Conservation (phyloP, 805 yeast genomes). For the Spathaspora gorwiae region DNA sequence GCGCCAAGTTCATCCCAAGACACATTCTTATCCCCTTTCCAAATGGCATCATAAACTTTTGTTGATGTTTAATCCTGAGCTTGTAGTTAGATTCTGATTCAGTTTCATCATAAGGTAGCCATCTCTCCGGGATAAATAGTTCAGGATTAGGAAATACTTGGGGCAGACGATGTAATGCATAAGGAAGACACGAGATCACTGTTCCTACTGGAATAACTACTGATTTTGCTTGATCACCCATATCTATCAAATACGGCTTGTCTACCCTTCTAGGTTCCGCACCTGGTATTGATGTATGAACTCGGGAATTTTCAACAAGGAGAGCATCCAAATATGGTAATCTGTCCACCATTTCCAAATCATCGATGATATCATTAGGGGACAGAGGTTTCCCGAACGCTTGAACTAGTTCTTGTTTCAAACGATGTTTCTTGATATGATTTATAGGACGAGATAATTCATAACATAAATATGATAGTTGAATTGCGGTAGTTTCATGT, state of each 20-base stretch:
- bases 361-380: constrained; percentile 16
- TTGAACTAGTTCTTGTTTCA: constrained; percentile 43
- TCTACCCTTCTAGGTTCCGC: constrained; percentile 58
- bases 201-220: constrained; percentile 48
- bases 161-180: constrained; percentile 53
- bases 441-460: constrained; percentile 52
- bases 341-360: constrained; percentile 44
- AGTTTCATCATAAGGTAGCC: constrained; percentile 45
- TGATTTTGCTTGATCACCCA: constrained; percentile 19
- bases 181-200: constrained; percentile 60
- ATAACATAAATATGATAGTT: constrained; percentile 56
- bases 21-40: constrained; percentile 76
- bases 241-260: constrained; percentile 17
- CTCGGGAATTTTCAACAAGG: constrained; percentile 54
- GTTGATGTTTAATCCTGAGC: constrained; percentile 41
- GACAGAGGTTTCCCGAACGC: constrained; percentile 27
- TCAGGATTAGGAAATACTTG: constrained; percentile 49
- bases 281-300: constrained; percentile 72
- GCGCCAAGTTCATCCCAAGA: constrained; percentile 64
- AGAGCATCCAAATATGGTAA: constrained; percentile 59
- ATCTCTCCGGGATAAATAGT: constrained; percentile 55
- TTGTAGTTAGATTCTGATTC: constrained; percentile 21
- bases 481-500: constrained; percentile 68
- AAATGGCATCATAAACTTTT: constrained; percentile 57
- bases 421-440: constrained; percentile 39